Evolutionary conservation across 495 filamentous ascomycete genomes (phyloP).

Genomic region (Penicillium parvum): DNA sequence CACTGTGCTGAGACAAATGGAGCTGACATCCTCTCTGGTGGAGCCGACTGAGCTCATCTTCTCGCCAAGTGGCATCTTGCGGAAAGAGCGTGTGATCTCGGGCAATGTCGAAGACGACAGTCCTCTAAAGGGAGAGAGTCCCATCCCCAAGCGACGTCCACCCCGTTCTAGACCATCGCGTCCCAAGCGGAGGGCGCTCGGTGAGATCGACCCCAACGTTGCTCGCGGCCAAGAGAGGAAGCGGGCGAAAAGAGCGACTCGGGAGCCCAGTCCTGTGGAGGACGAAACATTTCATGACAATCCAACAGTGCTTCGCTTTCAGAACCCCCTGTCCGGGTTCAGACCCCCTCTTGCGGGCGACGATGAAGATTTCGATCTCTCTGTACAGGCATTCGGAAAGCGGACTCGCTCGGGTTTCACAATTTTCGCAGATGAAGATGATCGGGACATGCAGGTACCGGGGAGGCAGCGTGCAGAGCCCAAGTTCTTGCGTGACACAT

Average conservation of each 20-base stretch:
- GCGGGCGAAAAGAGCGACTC: constrained; percentile 12
- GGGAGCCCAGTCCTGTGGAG: constrained; percentile 1
- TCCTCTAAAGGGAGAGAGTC: constrained; percentile 45
- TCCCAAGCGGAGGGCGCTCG: constrained; percentile 18
- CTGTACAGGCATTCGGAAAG: constrained; percentile 17
- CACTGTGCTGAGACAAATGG: constrained; percentile 65
- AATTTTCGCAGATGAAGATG: constrained; percentile 34
- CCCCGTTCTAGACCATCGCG: constrained; percentile 19
- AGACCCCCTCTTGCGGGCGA: constrained; percentile 14
- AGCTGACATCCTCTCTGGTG: constrained; percentile 61
- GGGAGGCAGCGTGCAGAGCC: constrained; percentile 8
- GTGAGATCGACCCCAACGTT: constrained; percentile 31
- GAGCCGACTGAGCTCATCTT: constrained; percentile 70
- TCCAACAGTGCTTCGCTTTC: not conserved
- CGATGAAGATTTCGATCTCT: constrained; percentile 30
- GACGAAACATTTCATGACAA: not conserved
- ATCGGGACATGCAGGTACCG: constrained; percentile 5
- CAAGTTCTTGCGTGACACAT: constrained; percentile 9
- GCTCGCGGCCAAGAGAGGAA: constrained; percentile 24
- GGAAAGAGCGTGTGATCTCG: constrained; percentile 54
- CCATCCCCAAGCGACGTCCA: constrained; percentile 35
- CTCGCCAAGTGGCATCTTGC: constrained; percentile 49
- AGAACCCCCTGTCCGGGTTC: constrained; percentile 1
- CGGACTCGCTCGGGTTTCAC: constrained; percentile 22
- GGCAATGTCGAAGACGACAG: constrained; percentile 51